A percentile compares a stretch with the other conserved stretches of the same genome.
Conservation (phyloP, 169 alveolate genomes). For the Plasmodium relictum region DNA sequence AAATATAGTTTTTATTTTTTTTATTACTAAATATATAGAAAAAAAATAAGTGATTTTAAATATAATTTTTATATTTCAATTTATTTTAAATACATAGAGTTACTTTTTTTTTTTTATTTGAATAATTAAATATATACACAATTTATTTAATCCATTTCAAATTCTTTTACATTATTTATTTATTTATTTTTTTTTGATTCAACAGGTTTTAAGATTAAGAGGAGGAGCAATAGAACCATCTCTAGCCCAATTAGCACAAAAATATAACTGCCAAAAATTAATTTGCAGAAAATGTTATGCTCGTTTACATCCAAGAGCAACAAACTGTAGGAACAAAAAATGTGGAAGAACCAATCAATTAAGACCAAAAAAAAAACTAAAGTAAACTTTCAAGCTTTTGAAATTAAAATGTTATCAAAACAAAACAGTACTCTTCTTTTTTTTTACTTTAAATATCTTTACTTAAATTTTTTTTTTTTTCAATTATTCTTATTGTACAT, state of each 20-base stretch:
- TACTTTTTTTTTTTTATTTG: background rate
- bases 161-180: background rate
- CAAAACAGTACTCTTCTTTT: too few relatives aligned
- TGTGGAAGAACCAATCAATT: slow-evolving; percentile 99
- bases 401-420: too few relatives aligned
- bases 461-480: background rate
- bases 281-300: slow-evolving; percentile 99
- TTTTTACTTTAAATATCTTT: background rate
- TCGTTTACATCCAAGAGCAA: slow-evolving; percentile 99
- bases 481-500: background rate
- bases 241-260: slow-evolving; percentile 98
- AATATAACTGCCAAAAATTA: slow-evolving; percentile 99
- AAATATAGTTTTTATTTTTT: too few relatives aligned
- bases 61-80: too few relatives aligned
- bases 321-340: slow-evolving; percentile 99
- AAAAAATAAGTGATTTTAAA: too few relatives aligned
- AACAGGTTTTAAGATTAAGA: slow-evolving; percentile 94
- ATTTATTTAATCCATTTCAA: background rate
- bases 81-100: background rate
- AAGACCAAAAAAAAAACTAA: slow-evolving; percentile 99
- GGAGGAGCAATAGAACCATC: slow-evolving; percentile 99
- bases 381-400: slow-evolving; percentile 80
- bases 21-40: too few relatives aligned
- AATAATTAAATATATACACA: background rate
- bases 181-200: background rate